phyloP scores from a whole-genome alignment of 2,329 filamentous ascomycete genomes.

The Exophiala sp. region DNA sequence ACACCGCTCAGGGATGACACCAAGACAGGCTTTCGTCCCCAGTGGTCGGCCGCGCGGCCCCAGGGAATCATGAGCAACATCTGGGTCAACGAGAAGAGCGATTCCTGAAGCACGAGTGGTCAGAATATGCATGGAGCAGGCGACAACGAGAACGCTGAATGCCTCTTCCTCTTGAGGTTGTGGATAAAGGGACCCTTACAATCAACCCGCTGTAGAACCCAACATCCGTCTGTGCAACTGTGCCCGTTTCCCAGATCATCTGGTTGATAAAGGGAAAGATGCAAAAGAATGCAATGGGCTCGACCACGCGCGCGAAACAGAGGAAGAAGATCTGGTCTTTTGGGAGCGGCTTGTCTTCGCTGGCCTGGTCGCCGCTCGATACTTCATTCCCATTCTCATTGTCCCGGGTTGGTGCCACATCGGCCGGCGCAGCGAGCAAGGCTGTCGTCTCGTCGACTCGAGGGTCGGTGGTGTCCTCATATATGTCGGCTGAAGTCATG shows the following conservation, averaged over 20 bases:
- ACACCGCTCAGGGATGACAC: conserved; percentile 62
- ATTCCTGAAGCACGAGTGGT: conserved; percentile 36
- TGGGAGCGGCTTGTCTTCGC: conserved; percentile 45
- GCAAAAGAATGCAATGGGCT: conserved; percentile 75
- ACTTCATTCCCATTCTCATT: not conserved
- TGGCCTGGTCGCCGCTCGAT: not conserved
- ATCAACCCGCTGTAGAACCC: conserved; percentile 77
- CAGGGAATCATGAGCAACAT: conserved; percentile 72
- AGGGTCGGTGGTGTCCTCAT: conserved; percentile 9
- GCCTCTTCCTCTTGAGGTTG: too few relatives aligned
- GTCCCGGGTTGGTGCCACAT: not conserved
- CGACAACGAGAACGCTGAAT: too few relatives aligned
- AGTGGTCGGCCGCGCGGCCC: conserved; percentile 58
- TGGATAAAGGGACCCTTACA: conserved; percentile 44
- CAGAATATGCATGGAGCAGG: not conserved
- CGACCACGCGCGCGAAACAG: conserved; percentile 65
- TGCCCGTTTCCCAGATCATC: conserved; percentile 65
- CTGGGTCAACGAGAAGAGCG: conserved; percentile 66
- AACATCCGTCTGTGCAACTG: conserved; percentile 58
- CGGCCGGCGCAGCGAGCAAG: conserved; percentile 12
- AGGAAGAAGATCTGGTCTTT: conserved; percentile 62
- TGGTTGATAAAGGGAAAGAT: conserved; percentile 75
- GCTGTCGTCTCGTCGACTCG: conserved; percentile 22
- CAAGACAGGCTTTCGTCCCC: conserved; percentile 68
- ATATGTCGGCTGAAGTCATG: conserved; percentile 14